These are phyloP conservation scores for Sclerotiophoma versabilis DNA, from an alignment of 2,329 filamentous ascomycete species.

Conservation along the genomic window DNA sequence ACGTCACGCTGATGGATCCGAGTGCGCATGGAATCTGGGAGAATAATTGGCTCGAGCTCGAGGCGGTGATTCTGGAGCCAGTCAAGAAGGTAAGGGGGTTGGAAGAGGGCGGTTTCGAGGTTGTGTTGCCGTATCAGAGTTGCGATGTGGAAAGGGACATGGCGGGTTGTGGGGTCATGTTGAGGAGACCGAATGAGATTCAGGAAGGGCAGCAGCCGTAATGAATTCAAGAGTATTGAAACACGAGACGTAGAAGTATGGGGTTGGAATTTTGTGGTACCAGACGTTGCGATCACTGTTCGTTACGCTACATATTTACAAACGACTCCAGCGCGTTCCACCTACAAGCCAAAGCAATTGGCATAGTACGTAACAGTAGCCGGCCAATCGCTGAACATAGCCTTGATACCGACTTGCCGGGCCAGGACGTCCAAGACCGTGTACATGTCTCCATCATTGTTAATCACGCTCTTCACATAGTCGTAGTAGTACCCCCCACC, in stretches of 20 bases:
- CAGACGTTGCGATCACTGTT: neutral
- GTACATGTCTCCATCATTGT: slow-evolving; percentile 70
- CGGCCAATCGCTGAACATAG: slow-evolving; percentile 74
- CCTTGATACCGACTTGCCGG: slow-evolving; percentile 65
- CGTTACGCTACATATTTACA: neutral
- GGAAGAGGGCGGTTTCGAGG: slow-evolving; percentile 25
- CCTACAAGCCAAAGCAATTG: slow-evolving; percentile 66
- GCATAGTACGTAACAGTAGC: slow-evolving; percentile 74
- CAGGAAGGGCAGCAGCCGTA: slow-evolving; percentile 1
- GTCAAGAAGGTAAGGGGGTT: slow-evolving; percentile 31
- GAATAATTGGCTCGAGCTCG: slow-evolving; percentile 37
- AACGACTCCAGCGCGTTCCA: neutral
- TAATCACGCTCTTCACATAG: slow-evolving; percentile 56
- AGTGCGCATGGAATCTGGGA: slow-evolving; percentile 41
- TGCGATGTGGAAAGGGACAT: slow-evolving; percentile 38
- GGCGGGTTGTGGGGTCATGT: slow-evolving; percentile 26
- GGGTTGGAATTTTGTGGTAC: neutral
- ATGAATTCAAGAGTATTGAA: no score
- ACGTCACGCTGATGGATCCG: slow-evolving; percentile 39
- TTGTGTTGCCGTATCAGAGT: slow-evolving; percentile 41
- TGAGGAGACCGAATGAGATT: slow-evolving; percentile 28
- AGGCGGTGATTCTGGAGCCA: slow-evolving; percentile 32
- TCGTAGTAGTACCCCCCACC: slow-evolving; percentile 51
- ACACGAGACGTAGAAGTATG: no score
- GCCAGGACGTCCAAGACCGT: slow-evolving; percentile 70